These are phyloP conservation scores for Solanum aculeatissimum DNA, from an alignment of 305 asterid species.

Conservation along the genomic window DNA sequence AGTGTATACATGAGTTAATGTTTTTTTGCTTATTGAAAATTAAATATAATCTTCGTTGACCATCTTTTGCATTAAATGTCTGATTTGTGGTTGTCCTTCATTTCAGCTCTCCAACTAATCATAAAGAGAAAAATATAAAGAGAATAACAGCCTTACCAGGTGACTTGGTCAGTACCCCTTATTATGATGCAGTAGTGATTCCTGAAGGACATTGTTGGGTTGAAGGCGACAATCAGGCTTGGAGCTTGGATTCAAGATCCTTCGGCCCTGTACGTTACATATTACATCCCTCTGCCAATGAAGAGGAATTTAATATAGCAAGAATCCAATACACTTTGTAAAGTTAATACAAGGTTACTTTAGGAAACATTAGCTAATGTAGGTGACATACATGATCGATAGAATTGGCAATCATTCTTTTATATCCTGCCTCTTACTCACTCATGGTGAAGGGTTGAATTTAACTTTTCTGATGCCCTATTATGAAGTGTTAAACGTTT, in stretches of 20 bases:
- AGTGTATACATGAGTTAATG: background rate
- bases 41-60: background rate
- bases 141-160: constrained; percentile 82
- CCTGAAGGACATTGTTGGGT: constrained; percentile 98
- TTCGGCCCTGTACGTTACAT: constrained; percentile 55
- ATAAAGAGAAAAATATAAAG: constrained; percentile 50
- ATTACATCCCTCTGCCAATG: background rate
- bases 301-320: background rate
- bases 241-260: constrained; percentile 72
- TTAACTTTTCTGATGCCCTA: background rate
- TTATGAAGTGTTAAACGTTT: background rate
- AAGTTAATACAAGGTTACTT: background rate
- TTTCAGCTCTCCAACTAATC: constrained; percentile 61
- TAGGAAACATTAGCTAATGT: background rate
- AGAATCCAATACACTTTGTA: background rate
- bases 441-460: background rate
- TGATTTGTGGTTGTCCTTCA: background rate
- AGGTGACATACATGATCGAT: background rate
- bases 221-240: constrained; percentile 70
- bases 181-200: constrained; percentile 35
- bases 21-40: background rate
- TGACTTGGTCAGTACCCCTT: constrained; percentile 47
- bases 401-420: background rate
- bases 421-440: background rate
- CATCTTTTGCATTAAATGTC: background rate